Evolutionary conservation across 2,329 filamentous ascomycete species (phyloP).

Genomic region (Aotearoamyces nothofagi): DNA sequence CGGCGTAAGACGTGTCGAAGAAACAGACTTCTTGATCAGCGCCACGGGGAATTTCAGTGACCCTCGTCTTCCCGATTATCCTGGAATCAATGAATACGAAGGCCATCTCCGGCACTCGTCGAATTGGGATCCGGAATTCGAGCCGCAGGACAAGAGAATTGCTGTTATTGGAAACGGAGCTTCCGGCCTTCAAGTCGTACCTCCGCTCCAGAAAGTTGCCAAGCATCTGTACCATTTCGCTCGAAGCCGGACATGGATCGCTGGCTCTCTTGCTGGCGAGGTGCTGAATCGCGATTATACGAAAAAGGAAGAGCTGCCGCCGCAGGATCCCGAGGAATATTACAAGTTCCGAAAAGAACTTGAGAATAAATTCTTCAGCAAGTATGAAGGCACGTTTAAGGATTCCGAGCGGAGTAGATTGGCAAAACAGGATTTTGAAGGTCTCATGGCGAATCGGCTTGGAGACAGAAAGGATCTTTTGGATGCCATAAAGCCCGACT

Average conservation of each 20-base stretch:
- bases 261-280: slow-evolving; percentile 41
- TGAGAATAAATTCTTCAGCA: slow-evolving; percentile 39
- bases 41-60: slow-evolving; percentile 21
- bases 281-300: slow-evolving; percentile 22
- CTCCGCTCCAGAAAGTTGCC: slow-evolving; percentile 33
- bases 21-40: slow-evolving; percentile 29
- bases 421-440: slow-evolving; percentile 29
- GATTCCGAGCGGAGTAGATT: slow-evolving; percentile 32
- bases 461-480: slow-evolving; percentile 37
- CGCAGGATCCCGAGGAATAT: slow-evolving; percentile 40
- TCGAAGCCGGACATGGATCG: slow-evolving; percentile 50
- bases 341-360: slow-evolving; percentile 37
- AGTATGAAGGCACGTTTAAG: slow-evolving; percentile 37
- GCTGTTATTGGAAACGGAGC: slow-evolving; percentile 48
- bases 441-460: slow-evolving; percentile 37
- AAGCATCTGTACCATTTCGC: slow-evolving; percentile 46
- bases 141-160: slow-evolving; percentile 30
- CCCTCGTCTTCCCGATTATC: slow-evolving; percentile 3
- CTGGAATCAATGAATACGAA: slow-evolving; percentile 29
- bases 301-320: slow-evolving; percentile 34
- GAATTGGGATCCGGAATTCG: slow-evolving; percentile 37
- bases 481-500: slow-evolving; percentile 39
- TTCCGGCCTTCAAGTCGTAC: slow-evolving; percentile 39
- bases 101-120: slow-evolving; percentile 41
- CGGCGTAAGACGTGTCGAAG: slow-evolving; percentile 17